Evolutionary conservation across 768 basidiomycete species (phyloP).

Genomic region (Lanmaoa pseudosensibilis): DNA sequence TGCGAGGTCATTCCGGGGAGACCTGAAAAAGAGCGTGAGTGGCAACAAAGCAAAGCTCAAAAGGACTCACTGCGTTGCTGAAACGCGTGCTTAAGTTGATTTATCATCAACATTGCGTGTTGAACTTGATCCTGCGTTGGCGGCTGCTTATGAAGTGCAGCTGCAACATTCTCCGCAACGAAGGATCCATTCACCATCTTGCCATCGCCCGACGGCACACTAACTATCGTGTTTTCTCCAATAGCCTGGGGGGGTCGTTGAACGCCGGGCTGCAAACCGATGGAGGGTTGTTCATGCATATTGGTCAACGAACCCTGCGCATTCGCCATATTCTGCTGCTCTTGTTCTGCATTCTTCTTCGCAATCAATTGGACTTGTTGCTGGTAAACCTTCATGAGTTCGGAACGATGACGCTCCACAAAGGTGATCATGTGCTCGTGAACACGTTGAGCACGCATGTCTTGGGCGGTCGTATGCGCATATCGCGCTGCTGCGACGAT

Average conservation of each 20-base stretch:
- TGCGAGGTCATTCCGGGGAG: constrained; percentile 35
- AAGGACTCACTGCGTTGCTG: constrained; percentile 30
- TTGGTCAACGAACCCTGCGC: constrained; percentile 17
- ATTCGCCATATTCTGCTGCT: constrained; percentile 23
- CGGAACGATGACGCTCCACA: constrained; percentile 54
- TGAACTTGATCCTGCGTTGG: constrained; percentile 37
- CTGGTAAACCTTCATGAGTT: constrained; percentile 29
- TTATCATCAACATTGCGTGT: constrained; percentile 29
- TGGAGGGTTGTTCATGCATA: constrained; percentile 21
- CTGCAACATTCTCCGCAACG: background rate
- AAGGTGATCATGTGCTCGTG: constrained; percentile 51
- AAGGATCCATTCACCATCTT: constrained; percentile 19
- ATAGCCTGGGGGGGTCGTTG: constrained; percentile 19
- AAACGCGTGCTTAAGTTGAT: constrained; percentile 36
- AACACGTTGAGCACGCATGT: constrained; percentile 54
- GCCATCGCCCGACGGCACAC: constrained; percentile 15
- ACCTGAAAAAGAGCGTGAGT: constrained; percentile 29
- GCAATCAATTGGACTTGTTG: constrained; percentile 20
- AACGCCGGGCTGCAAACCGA: constrained; percentile 11
- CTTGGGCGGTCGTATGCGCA: constrained; percentile 44
- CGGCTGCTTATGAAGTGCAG: constrained; percentile 5
- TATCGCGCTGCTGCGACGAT: constrained; percentile 48
- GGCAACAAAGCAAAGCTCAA: constrained; percentile 8
- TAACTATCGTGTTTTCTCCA: constrained; percentile 11
- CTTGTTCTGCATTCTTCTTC: constrained; percentile 25